Base-by-base conservation (phyloP, 2,329 filamentous ascomycete species). In the Penicillium sp. region DNA sequence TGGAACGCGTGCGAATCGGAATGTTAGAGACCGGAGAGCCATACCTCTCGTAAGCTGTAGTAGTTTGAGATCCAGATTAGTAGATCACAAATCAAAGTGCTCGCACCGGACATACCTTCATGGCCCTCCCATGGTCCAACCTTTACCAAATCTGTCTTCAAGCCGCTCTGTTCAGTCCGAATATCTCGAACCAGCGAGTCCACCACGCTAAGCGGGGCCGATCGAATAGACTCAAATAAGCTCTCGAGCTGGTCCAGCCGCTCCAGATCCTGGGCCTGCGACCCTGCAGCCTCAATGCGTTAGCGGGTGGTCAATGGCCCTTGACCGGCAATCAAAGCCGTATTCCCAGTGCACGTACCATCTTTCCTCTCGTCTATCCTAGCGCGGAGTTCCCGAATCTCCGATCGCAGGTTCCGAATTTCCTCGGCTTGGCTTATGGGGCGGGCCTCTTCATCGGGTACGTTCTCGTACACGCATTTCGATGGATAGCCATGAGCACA, bases 401-500 rank as follows among this genome's bases (percentile, higher is more conserved):
- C 75, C 51, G 66, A 64, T 9, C 75, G 71, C 55, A 78, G 53
- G 58, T 75, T 75, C 22, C 66, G 66, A 47, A 78, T 78, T 63
- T 78, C 76, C 26, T 78, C 76, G 10, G 73, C 71, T 45, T 78
- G 76, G 33, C 71, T 73, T 51, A 78, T 73, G 7, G 76, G 76
- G 35, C 68, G 69, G 37, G 71, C 67, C 30, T 75, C 73, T 33
- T 78, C 76, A 8, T 74, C 75, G 3, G 72, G 68, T 9, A 70
- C 58, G 7, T 60, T 65, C n/a, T 78, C 75, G 61, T 77, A 78
- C 12, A 75, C 70, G 58, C 76, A 78, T 65, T 75, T 73, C 17
- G 76, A 77, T 0, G 76, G 76, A 55, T 78, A 76, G 4, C 76
- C 76, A 65, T 78, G 75, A 8, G 76, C 75, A 60, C 76, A 78